Evolutionary conservation across 805 yeast genomes (phyloP), one percentile per base, ranked within the genome.

Genomic region (Ogataea naganishii): DNA sequence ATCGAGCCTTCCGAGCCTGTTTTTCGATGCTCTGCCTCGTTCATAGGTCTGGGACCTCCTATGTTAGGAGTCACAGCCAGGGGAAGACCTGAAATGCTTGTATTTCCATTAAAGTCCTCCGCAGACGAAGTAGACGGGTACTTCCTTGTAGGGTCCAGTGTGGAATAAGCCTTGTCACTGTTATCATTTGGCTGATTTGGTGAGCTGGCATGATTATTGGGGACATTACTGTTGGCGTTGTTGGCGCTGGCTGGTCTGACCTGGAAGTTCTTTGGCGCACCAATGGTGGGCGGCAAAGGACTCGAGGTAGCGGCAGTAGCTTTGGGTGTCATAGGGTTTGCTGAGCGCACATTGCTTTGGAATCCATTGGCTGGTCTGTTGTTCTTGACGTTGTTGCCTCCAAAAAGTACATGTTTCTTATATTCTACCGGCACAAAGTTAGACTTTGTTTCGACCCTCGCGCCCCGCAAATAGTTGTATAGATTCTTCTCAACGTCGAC

Each of bases 401-500:
- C 55, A 40, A 80, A 72, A 2, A 82, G 68, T 9, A 85, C 78
- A 54, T 82, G 89, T 24, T 72, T 73, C 31, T 65, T 66, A 52
- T 81, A 82, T 29, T 78, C 81, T 5, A 82, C 79, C 1, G 89
- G 86, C 4, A 66, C 57, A 39, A 80, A 60, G 23, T 32, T 23
- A 3, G 41, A 60, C 54, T 48, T 62, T 58, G 39, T 62, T 59
- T 30, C 63, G 12, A 40, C 26, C 15, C 47, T 45, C 8, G 52
- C 37, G 16, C 49, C 51, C 26, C 41, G 49, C 31, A 89, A 63
- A 46, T 72, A 83, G 25, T 73, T 67, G 58, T 79, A 83, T 32
- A 89, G 62, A 50, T 85, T 95, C 46, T 67, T 74, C 47, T 88
- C 96, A 51, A 80, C 80, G 49, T 85, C 92, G 30, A 88, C 73